Evolutionary conservation across 2,329 filamentous ascomycete species (phyloP), one percentile per base, ranked within the genome.

Genomic region (Exophiala mesophila): DNA sequence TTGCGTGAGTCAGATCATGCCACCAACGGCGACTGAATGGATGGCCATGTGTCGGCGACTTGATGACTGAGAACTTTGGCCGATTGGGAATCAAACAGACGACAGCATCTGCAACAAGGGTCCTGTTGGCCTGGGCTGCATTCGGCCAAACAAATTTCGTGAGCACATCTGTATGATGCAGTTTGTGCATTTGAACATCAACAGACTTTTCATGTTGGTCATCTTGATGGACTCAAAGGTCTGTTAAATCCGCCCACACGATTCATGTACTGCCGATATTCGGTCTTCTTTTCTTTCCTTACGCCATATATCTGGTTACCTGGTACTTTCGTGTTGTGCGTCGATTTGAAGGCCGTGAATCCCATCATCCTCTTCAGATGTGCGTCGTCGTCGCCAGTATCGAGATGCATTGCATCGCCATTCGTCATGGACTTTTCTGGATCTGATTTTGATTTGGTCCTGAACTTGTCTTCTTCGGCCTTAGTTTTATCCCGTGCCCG

Each of bases 181-280:
- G n/a, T n/a, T n/a, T n/a, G n/a, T n/a, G n/a, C n/a, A n/a, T n/a
- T n/a, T n/a, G n/a, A n/a, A n/a, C n/a, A n/a, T n/a, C n/a, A n/a
- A n/a, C n/a, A n/a, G n/a, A n/a, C n/a, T n/a, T n/a, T n/a, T n/a
- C n/a, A n/a, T n/a, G n/a, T n/a, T n/a, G 12, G 12, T 26, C 23
- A 26, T 54, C 65, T 60, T 36, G 61, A 61, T 19, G 69, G 69
- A 57, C 69, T 72, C 52, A 73, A 61, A 19, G 70, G 69, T 49
- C 69, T 58, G 53, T 73, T 73, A 59, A 73, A 73, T 41, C 70
- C 70, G 44, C 69, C 69, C 20, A 62, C 52, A 51, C 70, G 69
- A 50, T 71, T 73, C 80, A 98, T 98, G 66, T 98, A 98, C 76
- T 98, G 92, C 55, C 92, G 77, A 60, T 96, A 97, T 71, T 94